Evolutionary conservation across 345 rosid species (phyloP).

Genomic region (Streptanthus diversifolius): DNA sequence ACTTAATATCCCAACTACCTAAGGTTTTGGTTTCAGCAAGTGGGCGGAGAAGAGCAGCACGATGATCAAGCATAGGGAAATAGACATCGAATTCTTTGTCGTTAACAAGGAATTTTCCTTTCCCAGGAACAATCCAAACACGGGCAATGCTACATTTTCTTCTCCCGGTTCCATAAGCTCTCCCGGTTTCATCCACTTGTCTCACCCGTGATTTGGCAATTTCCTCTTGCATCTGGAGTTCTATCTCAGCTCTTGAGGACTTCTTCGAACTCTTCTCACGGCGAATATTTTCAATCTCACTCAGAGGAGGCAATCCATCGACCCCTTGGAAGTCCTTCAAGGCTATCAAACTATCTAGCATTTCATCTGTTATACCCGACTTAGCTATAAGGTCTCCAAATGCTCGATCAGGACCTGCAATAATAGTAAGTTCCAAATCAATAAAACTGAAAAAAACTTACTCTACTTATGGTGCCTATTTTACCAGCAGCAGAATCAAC

Average conservation of each 20-base stretch:
- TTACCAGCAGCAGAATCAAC: too few relatives aligned
- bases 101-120: slow-evolving; percentile 71
- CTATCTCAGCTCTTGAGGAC: slow-evolving; percentile 72
- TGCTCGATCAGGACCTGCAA: slow-evolving; percentile 79
- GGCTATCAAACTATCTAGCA: slow-evolving; percentile 91
- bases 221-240: slow-evolving; percentile 87
- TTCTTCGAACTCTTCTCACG: slow-evolving; percentile 67
- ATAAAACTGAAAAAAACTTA: neutral
- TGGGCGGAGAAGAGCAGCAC: slow-evolving; percentile 92
- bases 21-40: slow-evolving; percentile 93
- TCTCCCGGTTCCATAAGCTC: slow-evolving; percentile 97
- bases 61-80: slow-evolving; percentile 93
- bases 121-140: slow-evolving; percentile 88
- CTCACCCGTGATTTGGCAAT: slow-evolving; percentile 79
- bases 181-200: slow-evolving; percentile 77
- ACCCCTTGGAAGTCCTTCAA: slow-evolving; percentile 78
- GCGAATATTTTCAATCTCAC: slow-evolving; percentile 69
- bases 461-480: neutral
- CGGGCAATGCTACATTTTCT: slow-evolving; percentile 93
- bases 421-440: neutral
- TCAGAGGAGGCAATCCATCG: slow-evolving; percentile 82
- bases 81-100: slow-evolving; percentile 83
- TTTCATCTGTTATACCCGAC: slow-evolving; percentile 88
- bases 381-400: slow-evolving; percentile 91
- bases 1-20: slow-evolving; percentile 85